Base-by-base conservation (phyloP, 768 basidiomycete species). In the Cystobasidium tubakii region DNA sequence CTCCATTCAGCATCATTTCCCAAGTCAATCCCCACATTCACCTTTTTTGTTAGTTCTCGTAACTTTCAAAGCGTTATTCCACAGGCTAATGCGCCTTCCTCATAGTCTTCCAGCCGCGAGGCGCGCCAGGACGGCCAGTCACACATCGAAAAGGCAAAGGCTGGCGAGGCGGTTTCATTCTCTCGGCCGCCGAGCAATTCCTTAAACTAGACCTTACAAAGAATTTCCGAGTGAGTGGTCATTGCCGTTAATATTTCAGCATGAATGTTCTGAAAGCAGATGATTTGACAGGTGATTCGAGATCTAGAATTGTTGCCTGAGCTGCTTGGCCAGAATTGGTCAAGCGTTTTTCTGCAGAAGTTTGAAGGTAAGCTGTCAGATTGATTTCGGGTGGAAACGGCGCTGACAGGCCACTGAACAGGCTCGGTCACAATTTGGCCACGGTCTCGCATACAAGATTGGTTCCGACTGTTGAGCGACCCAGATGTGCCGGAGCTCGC, bases 271-370 rank as follows among this genome's bases (percentile, higher is more conserved):
- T 25, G 15, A 50, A 33, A 15, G 7, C 2, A 36, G 34, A 27
- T 27, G 1, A 19, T 12, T n/a, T 62, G 73, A 44, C 76, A 88
- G 85, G 84, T 98, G 64, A 99, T 99, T 73, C 89, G 96, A 50
- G 96, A 98, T 80, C 85, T 99, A 0, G 96, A 99, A 79, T 86
- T 99, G 25, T 84, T 98, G 69, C 96, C 96, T n/a, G 89, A 92
- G 73, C 78, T 98, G 1, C 83, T 95, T 4, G 94, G 94, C 1
- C 92, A 88, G 80, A 95, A 99, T 80, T 98, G 95, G 95, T 92
- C 91, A 0, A 90, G 89, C 75, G 92, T 98, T 13, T 99, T 98
- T 80, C 83, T 98, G 63, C 96, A 98, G 81, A 86, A 91, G 63
- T 97, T 96, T 79, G 92, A 84, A 79, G 89, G 84, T 21, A 13